phyloP scores from a whole-genome alignment of 495 filamentous ascomycete genomes.

The Hypoxylon trugodes region DNA sequence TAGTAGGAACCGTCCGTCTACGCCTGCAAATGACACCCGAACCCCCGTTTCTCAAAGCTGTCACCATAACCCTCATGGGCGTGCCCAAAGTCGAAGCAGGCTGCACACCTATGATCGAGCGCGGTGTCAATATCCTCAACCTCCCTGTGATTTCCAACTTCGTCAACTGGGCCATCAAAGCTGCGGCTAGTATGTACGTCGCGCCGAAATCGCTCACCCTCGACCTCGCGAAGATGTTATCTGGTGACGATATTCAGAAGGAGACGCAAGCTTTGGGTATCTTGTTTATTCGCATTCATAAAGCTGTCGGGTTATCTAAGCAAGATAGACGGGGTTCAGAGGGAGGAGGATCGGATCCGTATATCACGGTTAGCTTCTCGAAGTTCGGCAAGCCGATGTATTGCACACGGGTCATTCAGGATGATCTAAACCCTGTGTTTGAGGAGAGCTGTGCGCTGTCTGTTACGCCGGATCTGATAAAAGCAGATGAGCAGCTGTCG shows the following conservation, averaged over 20 bases:
- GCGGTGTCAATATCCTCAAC: conserved; percentile 90
- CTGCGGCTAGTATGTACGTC: conserved; percentile 88
- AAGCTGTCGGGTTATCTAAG: conserved; percentile 85
- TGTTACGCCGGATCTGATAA: conserved; percentile 87
- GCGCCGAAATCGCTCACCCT: conserved; percentile 96
- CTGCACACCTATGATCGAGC: conserved; percentile 90
- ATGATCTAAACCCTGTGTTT: conserved; percentile 94
- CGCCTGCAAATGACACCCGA: conserved; percentile 86
- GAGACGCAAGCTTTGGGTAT: conserved; percentile 85
- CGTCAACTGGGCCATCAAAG: conserved; percentile 93
- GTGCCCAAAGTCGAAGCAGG: conserved; percentile 86
- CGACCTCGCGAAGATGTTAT: conserved; percentile 87
- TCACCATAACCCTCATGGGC: conserved; percentile 94
- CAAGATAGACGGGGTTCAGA: conserved; percentile 84
- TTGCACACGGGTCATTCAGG: conserved; percentile 92
- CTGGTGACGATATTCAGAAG: conserved; percentile 89
- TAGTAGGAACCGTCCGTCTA: conserved; percentile 86
- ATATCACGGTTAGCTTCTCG: conserved; percentile 74
- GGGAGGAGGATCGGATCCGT: conserved; percentile 93
- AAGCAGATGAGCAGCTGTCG: conserved; percentile 88
- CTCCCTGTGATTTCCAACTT: conserved; percentile 94
- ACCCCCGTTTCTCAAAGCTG: conserved; percentile 86
- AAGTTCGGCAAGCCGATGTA: conserved; percentile 99
- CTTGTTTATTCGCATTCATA: conserved; percentile 90
- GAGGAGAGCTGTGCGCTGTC: conserved; percentile 88